Base-by-base conservation (phyloP, 129 eudicot species). In the Ambrosia trifida region DNA sequence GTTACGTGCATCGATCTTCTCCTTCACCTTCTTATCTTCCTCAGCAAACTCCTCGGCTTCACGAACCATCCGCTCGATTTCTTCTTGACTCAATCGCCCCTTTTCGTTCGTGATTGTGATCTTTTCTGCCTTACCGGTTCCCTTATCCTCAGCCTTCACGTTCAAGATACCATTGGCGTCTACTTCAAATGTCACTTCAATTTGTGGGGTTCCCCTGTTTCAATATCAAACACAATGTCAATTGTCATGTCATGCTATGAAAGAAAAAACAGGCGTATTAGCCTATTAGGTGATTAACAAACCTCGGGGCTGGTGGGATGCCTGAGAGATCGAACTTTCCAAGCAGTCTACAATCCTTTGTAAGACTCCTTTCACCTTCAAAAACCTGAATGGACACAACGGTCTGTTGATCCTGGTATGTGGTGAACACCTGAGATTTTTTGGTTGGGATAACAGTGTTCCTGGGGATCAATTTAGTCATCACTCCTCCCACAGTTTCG, bases 381-480 rank as follows among this genome's bases (percentile, higher is more conserved):
- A 83, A 86, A 11, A 86, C 91, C 83, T 85, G 87, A 70, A 87
- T 87, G 52, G 89, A 87, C 71, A 86, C 91, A 6, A 78, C 73
- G 3, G 91, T 86, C 76, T 86, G 91, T 73, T 86, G 91, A 74
- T 87, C 92, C 56, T 87, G 92, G 81, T 83, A 84, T 7, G 92
- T 87, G 67, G 92, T 83, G 76, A 87, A 87, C n/a, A 87, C 88
- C 56, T 87, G 92, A n/a, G 92, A 87, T 72, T 83, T 87, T 79
- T 87, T 87, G 80, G 88, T 81, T 45, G 92, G 92, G 66, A 87
- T 87, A 51, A 83, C 92, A 2, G 88, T 87, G 73, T 87, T 87
- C 66, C 92, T 87, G 5, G 92, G 92, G 70, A 87, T 87, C 92
- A 87, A 83, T 68, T 86, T 86, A 72, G 91, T 86, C 91, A 86